Conservation (phyloP, 2,329 filamentous ascomycete genomes). For the Pyrenophora tritici-repentis region DNA sequence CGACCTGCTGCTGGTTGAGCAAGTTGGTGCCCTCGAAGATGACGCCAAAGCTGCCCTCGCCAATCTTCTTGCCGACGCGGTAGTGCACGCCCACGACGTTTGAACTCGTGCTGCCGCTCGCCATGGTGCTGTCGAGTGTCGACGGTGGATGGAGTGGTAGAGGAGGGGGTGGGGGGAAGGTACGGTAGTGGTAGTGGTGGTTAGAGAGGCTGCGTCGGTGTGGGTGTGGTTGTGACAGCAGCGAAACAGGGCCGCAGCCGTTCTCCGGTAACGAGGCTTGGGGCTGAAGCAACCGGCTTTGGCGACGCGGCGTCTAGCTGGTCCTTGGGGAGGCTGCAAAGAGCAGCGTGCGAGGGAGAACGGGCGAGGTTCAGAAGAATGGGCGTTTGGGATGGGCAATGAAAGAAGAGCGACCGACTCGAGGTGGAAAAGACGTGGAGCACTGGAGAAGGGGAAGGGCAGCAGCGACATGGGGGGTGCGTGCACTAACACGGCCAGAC, state of each 20-base stretch:
- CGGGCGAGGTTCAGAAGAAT: conserved; percentile 28
- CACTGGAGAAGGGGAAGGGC: conserved; percentile 21
- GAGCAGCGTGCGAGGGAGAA: conserved; percentile 24
- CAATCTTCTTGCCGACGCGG: conserved; percentile 98
- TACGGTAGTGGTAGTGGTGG: conserved; percentile 9
- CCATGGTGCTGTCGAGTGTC: conserved; percentile 60
- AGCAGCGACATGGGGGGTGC: conserved; percentile 17
- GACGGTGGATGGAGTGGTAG: conserved; percentile 5
- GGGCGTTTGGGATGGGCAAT: conserved; percentile 20
- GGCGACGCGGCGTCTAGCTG: conserved; percentile 18
- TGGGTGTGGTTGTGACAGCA: conserved; percentile 16
- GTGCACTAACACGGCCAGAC: conserved; percentile 11
- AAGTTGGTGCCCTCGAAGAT: conserved; percentile 99
- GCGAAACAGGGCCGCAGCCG: conserved; percentile 31
- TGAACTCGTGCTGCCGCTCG: conserved; percentile 86
- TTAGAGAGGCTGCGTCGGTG: neutral
- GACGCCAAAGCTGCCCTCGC: conserved; percentile 97
- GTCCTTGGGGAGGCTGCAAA: conserved; percentile 24
- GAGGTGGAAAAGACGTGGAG: conserved; percentile 31
- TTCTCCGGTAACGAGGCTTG: conserved; percentile 21
- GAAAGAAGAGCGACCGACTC: conserved; percentile 32
- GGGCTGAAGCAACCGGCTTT: conserved; percentile 21
- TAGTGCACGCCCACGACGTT: conserved; percentile 99
- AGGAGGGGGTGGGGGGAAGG: conserved; percentile 9
- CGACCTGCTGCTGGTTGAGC: conserved; percentile 98